Percentiles rank a stretch among this genome's conserved stretches.
Conservation (phyloP, 2,329 filamentous ascomycete species). For the Xylariales sp. region DNA sequence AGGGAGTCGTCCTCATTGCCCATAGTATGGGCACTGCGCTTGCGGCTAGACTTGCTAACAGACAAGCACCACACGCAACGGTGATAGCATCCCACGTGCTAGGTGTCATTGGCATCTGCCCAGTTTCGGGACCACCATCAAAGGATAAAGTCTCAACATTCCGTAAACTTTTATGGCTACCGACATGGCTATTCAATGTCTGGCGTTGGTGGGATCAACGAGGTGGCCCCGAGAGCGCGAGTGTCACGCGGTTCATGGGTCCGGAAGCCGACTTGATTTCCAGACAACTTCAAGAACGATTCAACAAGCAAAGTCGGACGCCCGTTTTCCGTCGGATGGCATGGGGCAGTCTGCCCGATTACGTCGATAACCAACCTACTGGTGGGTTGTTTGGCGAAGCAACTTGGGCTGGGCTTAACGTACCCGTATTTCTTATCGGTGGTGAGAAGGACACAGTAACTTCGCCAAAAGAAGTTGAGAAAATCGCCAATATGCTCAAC, state of each 20-base stretch:
- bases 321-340: conserved; percentile 80
- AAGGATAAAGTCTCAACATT: conserved; percentile 46
- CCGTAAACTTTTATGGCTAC: conserved; percentile 61
- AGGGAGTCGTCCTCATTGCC: conserved; percentile 74
- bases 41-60: conserved; percentile 62
- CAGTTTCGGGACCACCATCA: conserved; percentile 60
- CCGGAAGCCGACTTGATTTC: conserved; percentile 59
- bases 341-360: conserved; percentile 62
- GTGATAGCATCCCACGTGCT: conserved; percentile 60
- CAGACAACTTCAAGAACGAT: conserved; percentile 63
- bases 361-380: conserved; percentile 43
- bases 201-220: conserved; percentile 74
- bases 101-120: conserved; percentile 78
- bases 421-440: conserved; percentile 74
- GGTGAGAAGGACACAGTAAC: conserved; percentile 75
- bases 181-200: conserved; percentile 67
- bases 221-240: conserved; percentile 72
- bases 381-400: conserved; percentile 66
- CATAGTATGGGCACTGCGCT: conserved; percentile 90
- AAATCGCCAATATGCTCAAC: conserved; percentile 49
- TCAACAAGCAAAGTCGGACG: conserved; percentile 79
- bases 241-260: conserved; percentile 74
- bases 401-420: conserved; percentile 66
- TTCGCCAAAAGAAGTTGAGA: conserved; percentile 63
- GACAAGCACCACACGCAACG: conserved; percentile 39